Conservation (phyloP, 116 monocot genomes). For the Papilionanthe hybrid region DNA sequence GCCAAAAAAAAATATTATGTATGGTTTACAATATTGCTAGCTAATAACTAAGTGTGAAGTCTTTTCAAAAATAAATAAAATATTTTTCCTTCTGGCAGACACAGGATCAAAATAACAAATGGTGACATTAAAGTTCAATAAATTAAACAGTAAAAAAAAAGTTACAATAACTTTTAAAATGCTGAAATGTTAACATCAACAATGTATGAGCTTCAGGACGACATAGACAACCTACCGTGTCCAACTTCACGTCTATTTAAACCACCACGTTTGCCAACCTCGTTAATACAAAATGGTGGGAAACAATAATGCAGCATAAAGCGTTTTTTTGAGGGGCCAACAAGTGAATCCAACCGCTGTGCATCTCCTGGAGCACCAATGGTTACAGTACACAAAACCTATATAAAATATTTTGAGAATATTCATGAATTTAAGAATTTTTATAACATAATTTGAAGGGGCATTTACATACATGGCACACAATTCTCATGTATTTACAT, state of each 20-base stretch:
- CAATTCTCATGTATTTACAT: too few relatives aligned
- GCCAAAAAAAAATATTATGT: background rate
- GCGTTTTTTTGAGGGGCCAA: conserved; percentile 90
- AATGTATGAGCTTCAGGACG: background rate
- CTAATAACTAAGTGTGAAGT: background rate
- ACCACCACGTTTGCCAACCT: conserved; percentile 82
- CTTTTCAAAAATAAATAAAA: background rate
- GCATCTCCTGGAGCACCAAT: conserved; percentile 96
- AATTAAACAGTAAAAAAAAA: background rate
- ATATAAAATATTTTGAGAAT: conserved; percentile 12
- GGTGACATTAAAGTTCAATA: background rate
- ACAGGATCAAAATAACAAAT: background rate
- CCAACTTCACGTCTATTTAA: conserved; percentile 98
- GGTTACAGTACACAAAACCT: conserved; percentile 97
- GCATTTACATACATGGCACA: background rate
- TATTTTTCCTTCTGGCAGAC: background rate
- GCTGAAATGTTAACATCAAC: background rate
- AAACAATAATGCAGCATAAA: conserved; percentile 99
- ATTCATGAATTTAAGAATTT: background rate
- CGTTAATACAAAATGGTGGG: conserved; percentile 96
- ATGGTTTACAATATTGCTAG: background rate
- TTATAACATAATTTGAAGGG: background rate
- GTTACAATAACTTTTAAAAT: background rate
- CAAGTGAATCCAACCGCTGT: conserved; percentile 83
- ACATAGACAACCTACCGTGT: conserved; percentile 51